Evolutionary conservation across 176 grass and related monocot species (phyloP).

Genomic region (Paspalum vaginatum): DNA sequence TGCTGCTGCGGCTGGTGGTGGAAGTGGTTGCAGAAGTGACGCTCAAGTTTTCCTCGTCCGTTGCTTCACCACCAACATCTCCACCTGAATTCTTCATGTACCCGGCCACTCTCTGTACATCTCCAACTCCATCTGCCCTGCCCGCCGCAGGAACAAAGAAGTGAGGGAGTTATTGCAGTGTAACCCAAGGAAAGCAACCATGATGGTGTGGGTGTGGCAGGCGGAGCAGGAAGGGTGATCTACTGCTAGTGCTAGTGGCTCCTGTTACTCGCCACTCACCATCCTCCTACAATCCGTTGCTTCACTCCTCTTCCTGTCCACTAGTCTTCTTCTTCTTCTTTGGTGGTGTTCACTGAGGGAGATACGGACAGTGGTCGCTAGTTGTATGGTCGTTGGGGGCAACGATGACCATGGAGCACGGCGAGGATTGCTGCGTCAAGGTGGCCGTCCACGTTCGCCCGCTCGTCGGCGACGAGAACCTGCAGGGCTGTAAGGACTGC

Average conservation of each 20-base stretch:
- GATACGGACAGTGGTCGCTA: background rate
- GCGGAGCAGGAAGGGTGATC: background rate
- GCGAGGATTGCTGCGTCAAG: slow-evolving; percentile 97
- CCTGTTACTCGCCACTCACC: slow-evolving; percentile 44
- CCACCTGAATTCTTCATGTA: too few species aligned
- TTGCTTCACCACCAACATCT: slow-evolving; percentile 42
- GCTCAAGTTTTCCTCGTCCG: slow-evolving; percentile 40
- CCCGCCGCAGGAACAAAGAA: background rate
- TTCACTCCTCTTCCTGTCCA: slow-evolving; percentile 36
- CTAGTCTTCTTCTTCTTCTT: background rate
- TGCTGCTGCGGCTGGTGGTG: slow-evolving; percentile 16
- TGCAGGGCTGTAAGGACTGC: slow-evolving; percentile 96
- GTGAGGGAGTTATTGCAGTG: slow-evolving; percentile 53
- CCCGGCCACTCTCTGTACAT: slow-evolving; percentile 36
- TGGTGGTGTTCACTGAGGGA: slow-evolving; percentile 28
- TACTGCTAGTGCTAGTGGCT: slow-evolving; percentile 22
- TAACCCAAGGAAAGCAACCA: slow-evolving; percentile 89
- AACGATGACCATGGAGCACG: slow-evolving; percentile 88
- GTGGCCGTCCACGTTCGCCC: slow-evolving; percentile 96
- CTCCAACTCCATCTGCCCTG: slow-evolving; percentile 24
- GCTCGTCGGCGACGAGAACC: slow-evolving; percentile 96
- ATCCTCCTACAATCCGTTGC: slow-evolving; percentile 53
- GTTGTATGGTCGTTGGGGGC: slow-evolving; percentile 50
- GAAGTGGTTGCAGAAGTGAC: slow-evolving; percentile 52
- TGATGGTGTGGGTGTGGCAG: slow-evolving; percentile 62